Conservation (phyloP, 2,329 filamentous ascomycete species). For the Scedosporium boydii region DNA sequence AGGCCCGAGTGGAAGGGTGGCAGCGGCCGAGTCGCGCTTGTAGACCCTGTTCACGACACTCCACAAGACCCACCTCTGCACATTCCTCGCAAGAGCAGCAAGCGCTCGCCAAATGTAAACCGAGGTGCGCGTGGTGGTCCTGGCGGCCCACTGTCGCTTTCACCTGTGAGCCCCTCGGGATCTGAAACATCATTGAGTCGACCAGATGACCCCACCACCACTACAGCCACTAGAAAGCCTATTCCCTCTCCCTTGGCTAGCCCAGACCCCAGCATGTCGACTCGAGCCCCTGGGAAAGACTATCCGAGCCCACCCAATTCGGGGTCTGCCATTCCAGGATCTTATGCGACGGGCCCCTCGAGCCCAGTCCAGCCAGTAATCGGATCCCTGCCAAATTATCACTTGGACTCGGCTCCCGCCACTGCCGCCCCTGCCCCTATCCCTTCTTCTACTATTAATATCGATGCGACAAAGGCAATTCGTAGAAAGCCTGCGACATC, state of each 20-base stretch:
- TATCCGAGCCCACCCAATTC: constrained; percentile 24
- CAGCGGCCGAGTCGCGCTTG: constrained; percentile 56
- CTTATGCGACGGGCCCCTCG: constrained; percentile 11
- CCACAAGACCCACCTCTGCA: constrained; percentile 44
- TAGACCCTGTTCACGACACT: constrained; percentile 55
- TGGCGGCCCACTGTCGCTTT: constrained; percentile 11
- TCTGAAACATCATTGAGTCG: constrained; percentile 23
- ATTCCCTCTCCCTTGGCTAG: constrained; percentile 9
- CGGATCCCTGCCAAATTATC: constrained; percentile 3
- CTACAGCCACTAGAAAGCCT: constrained; percentile 22
- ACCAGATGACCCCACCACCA: constrained; percentile 10
- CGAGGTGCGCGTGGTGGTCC: constrained; percentile 8
- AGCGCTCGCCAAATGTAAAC: constrained; percentile 18
- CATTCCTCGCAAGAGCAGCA: constrained; percentile 42
- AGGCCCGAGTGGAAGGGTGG: constrained; percentile 62
- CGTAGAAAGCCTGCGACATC: constrained; percentile 34
- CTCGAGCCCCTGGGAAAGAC: constrained; percentile 16
- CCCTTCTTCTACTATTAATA: not conserved
- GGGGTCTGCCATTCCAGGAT: constrained; percentile 15
- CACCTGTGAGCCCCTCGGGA: constrained; percentile 20
- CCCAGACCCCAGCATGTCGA: constrained; percentile 6
- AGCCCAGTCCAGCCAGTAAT: not conserved
- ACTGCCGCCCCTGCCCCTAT: constrained; percentile 8
- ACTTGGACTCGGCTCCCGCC: constrained; percentile 5
- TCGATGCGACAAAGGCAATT: constrained; percentile 24